Evolutionary conservation across 805 yeast genomes (phyloP).

Genomic region (Dipodascus geniculatus): DNA sequence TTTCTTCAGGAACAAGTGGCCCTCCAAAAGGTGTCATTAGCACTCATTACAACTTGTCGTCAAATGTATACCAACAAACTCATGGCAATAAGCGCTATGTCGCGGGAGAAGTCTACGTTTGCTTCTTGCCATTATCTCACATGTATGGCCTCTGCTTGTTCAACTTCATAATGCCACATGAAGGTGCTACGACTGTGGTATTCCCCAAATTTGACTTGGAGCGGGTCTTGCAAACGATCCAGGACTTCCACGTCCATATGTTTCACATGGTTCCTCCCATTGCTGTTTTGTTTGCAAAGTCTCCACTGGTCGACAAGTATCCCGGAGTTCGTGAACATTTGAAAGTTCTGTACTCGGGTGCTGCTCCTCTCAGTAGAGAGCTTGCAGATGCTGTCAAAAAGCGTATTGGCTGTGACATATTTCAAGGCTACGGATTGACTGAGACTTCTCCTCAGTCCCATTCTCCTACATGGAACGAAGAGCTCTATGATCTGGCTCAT

Average conservation of each 20-base stretch:
- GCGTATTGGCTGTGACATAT: constrained; percentile 6
- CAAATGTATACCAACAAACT: constrained; percentile 23
- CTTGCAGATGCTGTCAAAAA: constrained; percentile 9
- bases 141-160: constrained; percentile 19
- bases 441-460: constrained; percentile 51
- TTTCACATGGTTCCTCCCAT: constrained; percentile 33
- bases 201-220: constrained; percentile 26
- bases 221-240: constrained; percentile 18
- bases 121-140: constrained; percentile 24
- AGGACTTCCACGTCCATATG: constrained; percentile 26
- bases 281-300: constrained; percentile 35
- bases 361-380: constrained; percentile 32
- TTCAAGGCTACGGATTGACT: constrained; percentile 24
- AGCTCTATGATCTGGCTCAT: constrained; percentile 33
- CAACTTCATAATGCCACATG: neutral
- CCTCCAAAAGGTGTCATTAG: constrained; percentile 70
- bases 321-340: constrained; percentile 30
- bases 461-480: constrained; percentile 28
- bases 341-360: constrained; percentile 31
- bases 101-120: constrained; percentile 19
- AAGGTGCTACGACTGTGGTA: constrained; percentile 12
- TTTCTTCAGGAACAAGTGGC: constrained; percentile 34
- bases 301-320: constrained; percentile 32
- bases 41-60: constrained; percentile 42
- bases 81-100: neutral